These are phyloP conservation scores for Dunaliella primolecta DNA, from an alignment of 139 green algal genomes.

Conservation along the genomic window DNA sequence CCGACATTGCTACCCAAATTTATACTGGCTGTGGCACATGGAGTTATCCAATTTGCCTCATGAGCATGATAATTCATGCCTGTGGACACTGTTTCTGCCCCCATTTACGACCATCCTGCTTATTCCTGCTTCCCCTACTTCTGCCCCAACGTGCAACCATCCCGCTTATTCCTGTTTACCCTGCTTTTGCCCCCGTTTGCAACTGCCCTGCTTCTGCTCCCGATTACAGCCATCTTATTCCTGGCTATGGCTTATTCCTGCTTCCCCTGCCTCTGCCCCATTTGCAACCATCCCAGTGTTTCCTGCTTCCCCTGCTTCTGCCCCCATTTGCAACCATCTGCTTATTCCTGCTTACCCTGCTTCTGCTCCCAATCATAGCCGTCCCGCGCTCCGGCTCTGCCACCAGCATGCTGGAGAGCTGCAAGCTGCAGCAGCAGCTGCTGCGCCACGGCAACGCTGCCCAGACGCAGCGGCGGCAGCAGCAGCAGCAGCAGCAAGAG, in stretches of 20 bases:
- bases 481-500: not conserved
- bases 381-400: conserved; percentile 35
- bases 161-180: not conserved
- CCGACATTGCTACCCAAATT: too few species aligned
- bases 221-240: not conserved
- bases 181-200: not conserved
- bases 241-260: not conserved
- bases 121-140: not conserved
- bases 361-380: not conserved
- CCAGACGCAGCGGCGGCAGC: too few species aligned
- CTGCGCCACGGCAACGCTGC: not conserved
- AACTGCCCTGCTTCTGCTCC: conserved; percentile 20
- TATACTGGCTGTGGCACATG: too few species aligned
- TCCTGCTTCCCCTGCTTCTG: not conserved
- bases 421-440: not conserved
- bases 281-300: not conserved
- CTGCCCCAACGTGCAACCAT: not conserved
- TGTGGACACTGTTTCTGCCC: too few species aligned
- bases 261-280: not conserved
- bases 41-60: too few species aligned
- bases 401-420: conserved; percentile 14
- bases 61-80: too few species aligned
- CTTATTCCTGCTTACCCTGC: not conserved
- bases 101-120: not conserved
- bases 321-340: not conserved